phyloP scores from a whole-genome alignment of 1,139 yeast species.

The Suhomyces ambrosiae region DNA sequence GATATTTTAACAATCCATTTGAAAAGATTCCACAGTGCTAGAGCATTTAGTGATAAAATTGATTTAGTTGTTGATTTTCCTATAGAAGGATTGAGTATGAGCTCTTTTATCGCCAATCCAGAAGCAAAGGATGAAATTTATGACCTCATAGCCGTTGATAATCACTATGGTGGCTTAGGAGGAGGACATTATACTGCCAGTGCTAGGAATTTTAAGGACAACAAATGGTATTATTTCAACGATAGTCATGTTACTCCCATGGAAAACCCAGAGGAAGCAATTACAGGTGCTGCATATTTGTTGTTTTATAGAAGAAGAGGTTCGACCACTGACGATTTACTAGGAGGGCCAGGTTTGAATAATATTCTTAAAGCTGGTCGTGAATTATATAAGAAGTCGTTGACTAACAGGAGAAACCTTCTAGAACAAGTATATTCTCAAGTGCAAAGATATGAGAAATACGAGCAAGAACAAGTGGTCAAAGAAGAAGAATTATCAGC shows the following conservation, averaged over 20 bases:
- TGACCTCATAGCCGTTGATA: slow-evolving; percentile 90
- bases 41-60: slow-evolving; percentile 87
- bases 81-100: slow-evolving; percentile 75
- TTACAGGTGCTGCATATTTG: slow-evolving; percentile 86
- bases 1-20: slow-evolving; percentile 87
- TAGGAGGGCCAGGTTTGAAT: slow-evolving; percentile 43
- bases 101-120: slow-evolving; percentile 50
- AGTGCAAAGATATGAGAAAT: slow-evolving; percentile 18
- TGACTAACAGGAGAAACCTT: slow-evolving; percentile 14
- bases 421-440: slow-evolving; percentile 29
- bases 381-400: slow-evolving; percentile 14
- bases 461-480: slow-evolving; percentile 23
- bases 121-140: slow-evolving; percentile 49
- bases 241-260: slow-evolving; percentile 73
- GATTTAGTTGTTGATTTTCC: slow-evolving; percentile 87
- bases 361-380: slow-evolving; percentile 14
- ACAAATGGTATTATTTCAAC: slow-evolving; percentile 86
- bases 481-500: slow-evolving; percentile 6
- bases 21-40: slow-evolving; percentile 84
- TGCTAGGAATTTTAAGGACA: slow-evolving; percentile 76
- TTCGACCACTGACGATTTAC: slow-evolving; percentile 19
- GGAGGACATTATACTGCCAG: slow-evolving; percentile 97
- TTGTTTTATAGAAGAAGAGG: slow-evolving; percentile 74
- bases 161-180: slow-evolving; percentile 94
- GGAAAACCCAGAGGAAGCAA: slow-evolving; percentile 59